Evolutionary conservation across 768 basidiomycete genomes (phyloP).

Genomic region (Psilocybe azurescens): DNA sequence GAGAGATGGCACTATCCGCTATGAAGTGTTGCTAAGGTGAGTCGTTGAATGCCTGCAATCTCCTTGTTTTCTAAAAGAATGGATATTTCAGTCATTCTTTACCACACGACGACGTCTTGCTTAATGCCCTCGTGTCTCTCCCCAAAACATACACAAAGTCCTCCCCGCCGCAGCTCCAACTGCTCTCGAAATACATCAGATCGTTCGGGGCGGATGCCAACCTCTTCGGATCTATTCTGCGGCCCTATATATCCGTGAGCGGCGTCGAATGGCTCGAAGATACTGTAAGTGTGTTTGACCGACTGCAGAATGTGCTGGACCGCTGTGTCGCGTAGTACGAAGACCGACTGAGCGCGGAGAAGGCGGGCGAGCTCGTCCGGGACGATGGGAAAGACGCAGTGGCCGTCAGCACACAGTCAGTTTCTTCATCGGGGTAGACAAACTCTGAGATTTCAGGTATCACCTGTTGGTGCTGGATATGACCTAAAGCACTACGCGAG

Average conservation of each 20-base stretch:
- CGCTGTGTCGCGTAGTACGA: conserved; percentile 73
- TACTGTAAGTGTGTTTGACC: conserved; percentile 86
- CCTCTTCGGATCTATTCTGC: too few relatives aligned
- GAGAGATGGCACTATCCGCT: conserved; percentile 56
- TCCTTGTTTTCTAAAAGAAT: too few relatives aligned
- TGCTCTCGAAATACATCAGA: too few relatives aligned
- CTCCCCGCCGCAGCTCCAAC: too few relatives aligned
- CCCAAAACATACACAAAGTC: too few relatives aligned
- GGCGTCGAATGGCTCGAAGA: conserved; percentile 58
- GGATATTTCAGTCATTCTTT: conserved; percentile 49
- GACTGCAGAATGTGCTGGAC: conserved; percentile 77
- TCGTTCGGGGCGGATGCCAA: too few relatives aligned
- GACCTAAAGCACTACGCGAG: conserved; percentile 57
- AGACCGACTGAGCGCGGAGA: conserved; percentile 61
- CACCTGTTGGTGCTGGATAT: too few relatives aligned
- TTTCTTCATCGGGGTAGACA: too few relatives aligned
- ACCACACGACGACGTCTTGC: conserved; percentile 54
- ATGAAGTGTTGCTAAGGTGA: conserved; percentile 69
- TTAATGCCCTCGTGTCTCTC: conserved; percentile 30
- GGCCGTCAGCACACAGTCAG: background rate
- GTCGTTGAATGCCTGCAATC: conserved; percentile 24
- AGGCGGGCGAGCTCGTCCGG: conserved; percentile 56
- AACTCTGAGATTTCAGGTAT: too few relatives aligned
- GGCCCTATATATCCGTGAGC: too few relatives aligned
- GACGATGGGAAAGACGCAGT: conserved; percentile 51